phyloP scores from a whole-genome alignment of 257 asterid species.

The Lavandula angustifolia region DNA sequence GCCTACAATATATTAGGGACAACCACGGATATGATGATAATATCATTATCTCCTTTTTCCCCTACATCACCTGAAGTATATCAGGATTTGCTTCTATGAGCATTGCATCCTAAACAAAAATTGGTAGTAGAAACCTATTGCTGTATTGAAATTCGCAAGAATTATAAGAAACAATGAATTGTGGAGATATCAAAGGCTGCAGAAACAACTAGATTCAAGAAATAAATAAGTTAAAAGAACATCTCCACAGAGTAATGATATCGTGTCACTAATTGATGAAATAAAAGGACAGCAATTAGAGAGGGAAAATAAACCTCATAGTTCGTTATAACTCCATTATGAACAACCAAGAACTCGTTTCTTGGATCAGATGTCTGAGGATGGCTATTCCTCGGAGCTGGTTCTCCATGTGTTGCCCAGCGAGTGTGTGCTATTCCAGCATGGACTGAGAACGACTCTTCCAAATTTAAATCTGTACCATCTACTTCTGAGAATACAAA shows the following conservation, averaged over 20 bases:
- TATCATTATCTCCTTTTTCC: not conserved
- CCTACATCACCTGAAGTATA: not conserved
- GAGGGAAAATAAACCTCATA: slow-evolving; percentile 63
- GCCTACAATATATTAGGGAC: not conserved
- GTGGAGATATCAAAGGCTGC: slow-evolving; percentile 5
- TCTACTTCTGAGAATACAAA: slow-evolving; percentile 66
- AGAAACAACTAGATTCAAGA: slow-evolving; percentile 6
- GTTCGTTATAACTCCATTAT: slow-evolving; percentile 93
- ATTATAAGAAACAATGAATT: not conserved
- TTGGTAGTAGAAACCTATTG: slow-evolving; percentile 8
- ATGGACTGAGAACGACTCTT: slow-evolving; percentile 77
- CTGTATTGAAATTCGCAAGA: not conserved
- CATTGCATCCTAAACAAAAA: not conserved
- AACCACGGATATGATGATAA: not conserved
- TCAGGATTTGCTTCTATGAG: not conserved
- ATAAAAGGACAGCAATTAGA: not conserved
- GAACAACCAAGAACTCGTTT: slow-evolving; percentile 90
- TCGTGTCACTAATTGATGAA: slow-evolving; percentile 14
- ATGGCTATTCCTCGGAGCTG: slow-evolving; percentile 95
- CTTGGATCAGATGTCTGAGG: slow-evolving; percentile 85
- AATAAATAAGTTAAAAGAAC: slow-evolving; percentile 7
- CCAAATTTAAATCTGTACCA: slow-evolving; percentile 71
- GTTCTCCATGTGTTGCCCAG: slow-evolving; percentile 99
- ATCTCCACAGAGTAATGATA: not conserved
- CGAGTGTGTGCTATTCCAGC: slow-evolving; percentile 99